These are phyloP conservation scores for Ascomycota sp. DNA, from an alignment of 2,329 filamentous ascomycete genomes.

Conservation along the genomic window DNA sequence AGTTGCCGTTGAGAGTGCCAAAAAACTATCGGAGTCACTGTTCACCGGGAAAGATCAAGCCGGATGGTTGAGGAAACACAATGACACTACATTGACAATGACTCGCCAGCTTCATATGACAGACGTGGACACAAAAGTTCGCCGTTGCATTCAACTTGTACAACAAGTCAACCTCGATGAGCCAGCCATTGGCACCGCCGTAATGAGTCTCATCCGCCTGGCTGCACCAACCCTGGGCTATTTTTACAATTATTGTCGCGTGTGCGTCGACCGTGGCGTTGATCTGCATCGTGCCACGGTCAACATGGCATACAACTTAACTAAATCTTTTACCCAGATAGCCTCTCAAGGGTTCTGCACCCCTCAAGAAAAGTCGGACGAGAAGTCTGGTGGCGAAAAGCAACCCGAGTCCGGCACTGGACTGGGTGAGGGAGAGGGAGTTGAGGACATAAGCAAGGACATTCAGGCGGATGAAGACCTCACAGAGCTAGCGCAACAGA, in stretches of 20 bases:
- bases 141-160: slow-evolving; percentile 15
- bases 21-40: slow-evolving; percentile 26
- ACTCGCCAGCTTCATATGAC: slow-evolving; percentile 35
- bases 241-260: slow-evolving; percentile 40
- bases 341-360: slow-evolving; percentile 76
- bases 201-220: slow-evolving; percentile 12
- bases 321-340: slow-evolving; percentile 56
- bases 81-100: slow-evolving; percentile 26
- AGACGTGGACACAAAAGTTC: slow-evolving; percentile 25
- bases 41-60: slow-evolving; percentile 13
- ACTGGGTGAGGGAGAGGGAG: slow-evolving; percentile 82
- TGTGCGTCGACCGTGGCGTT: slow-evolving; percentile 33
- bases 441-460: slow-evolving; percentile 94
- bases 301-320: slow-evolving; percentile 53
- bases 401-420: slow-evolving; percentile 81
- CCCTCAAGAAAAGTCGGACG: slow-evolving; percentile 57
- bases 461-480: slow-evolving; percentile 84
- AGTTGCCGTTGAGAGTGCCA: slow-evolving; percentile 54
- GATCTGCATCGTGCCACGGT: slow-evolving; percentile 47
- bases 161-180: slow-evolving; percentile 11
- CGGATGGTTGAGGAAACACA: slow-evolving; percentile 18
- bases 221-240: slow-evolving; percentile 48
- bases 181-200: slow-evolving; percentile 8
- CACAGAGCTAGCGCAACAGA: slow-evolving; percentile 71
- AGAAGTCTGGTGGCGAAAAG: slow-evolving; percentile 45